A percentile compares a stretch with the other conserved stretches of the same genome.
Conservation (phyloP, 2,329 filamentous ascomycete genomes). For the Ampelomyces quisqualis region DNA sequence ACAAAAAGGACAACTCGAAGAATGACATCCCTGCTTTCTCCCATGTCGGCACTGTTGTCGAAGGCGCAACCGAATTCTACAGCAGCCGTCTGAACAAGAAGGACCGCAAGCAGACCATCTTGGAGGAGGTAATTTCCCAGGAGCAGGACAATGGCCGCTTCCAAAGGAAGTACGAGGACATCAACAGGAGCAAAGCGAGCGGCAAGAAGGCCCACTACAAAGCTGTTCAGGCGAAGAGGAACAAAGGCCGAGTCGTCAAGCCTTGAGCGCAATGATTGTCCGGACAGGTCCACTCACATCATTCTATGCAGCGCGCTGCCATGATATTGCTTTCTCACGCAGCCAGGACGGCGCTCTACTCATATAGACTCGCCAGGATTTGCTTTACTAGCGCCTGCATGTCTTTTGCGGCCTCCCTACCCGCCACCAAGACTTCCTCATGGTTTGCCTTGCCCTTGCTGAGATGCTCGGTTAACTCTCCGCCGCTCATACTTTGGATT, state of each 20-base stretch:
- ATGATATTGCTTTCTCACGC: neutral
- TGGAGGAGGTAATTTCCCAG: conserved; percentile 76
- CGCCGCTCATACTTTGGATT: conserved; percentile 53
- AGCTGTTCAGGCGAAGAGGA: conserved; percentile 63
- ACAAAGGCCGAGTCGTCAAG: conserved; percentile 44
- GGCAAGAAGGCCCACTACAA: conserved; percentile 92
- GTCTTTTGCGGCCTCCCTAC: conserved; percentile 59
- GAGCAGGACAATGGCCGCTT: conserved; percentile 70
- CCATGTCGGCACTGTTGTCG: conserved; percentile 83
- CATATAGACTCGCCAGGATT: conserved; percentile 46
- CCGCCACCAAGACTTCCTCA: conserved; percentile 64
- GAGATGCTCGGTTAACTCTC: conserved; percentile 57
- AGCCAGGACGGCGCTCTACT: too few relatives aligned
- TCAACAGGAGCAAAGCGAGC: conserved; percentile 78
- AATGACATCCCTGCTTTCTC: conserved; percentile 76
- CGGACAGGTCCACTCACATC: neutral
- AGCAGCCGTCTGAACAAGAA: conserved; percentile 79
- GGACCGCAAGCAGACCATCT: conserved; percentile 81
- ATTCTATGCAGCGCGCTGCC: too few relatives aligned
- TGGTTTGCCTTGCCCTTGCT: conserved; percentile 64
- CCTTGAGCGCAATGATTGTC: conserved; percentile 25
- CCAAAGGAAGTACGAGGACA: conserved; percentile 82
- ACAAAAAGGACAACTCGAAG: conserved; percentile 81
- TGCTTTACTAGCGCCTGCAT: conserved; percentile 58
- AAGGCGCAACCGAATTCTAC: conserved; percentile 86